Conservation (phyloP, 345 rosid species). For the Cardiospermum halicacabum region DNA sequence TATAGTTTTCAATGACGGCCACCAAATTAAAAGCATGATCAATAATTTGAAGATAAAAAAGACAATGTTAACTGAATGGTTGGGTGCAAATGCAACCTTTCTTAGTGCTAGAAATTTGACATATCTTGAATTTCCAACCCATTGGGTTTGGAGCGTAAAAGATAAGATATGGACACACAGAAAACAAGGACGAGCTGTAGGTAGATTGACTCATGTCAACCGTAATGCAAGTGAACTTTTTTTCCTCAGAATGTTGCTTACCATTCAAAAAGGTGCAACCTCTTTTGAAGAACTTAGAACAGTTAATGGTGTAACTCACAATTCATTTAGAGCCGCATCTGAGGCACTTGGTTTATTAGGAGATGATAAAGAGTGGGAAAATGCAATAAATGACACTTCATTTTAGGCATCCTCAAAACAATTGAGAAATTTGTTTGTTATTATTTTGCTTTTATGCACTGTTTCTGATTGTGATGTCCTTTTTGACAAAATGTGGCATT, state of each 20-base stretch:
- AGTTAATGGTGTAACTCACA: not conserved
- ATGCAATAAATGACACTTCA: not conserved
- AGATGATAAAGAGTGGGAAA: not conserved
- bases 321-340: not conserved
- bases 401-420: not conserved
- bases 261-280: not conserved
- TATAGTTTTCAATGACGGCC: not conserved
- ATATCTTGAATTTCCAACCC: slow-evolving; percentile 7
- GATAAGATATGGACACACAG: not conserved
- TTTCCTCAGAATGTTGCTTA: not conserved
- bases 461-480: no score
- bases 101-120: not conserved
- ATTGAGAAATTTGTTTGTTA: not conserved
- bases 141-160: not conserved
- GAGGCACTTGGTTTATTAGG: not conserved
- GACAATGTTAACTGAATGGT: slow-evolving; percentile 4
- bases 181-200: no score
- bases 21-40: not conserved
- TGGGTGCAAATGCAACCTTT: not conserved
- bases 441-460: no score
- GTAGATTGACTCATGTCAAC: not conserved
- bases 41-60: not conserved
- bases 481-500: no score
- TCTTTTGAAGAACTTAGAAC: not conserved
- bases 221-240: no score